Percentiles rank a stretch among this genome's conserved stretches.
phyloP scores from a whole-genome alignment of 768 basidiomycete species.

The Tylopilus vinaceipallidus region DNA sequence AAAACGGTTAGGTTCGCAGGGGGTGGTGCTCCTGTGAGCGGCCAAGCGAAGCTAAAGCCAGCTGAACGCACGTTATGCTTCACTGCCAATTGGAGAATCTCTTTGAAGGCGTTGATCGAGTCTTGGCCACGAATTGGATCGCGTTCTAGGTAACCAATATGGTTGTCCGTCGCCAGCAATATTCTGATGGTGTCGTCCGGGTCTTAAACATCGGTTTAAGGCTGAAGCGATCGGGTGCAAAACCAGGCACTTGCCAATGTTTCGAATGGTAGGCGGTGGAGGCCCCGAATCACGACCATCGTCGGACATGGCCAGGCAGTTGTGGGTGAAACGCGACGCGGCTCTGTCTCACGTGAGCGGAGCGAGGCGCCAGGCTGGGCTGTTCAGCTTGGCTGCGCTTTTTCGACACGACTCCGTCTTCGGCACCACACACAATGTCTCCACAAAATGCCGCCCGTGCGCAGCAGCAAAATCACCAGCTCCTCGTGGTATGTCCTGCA shows the following conservation, averaged over 20 bases:
- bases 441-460: conserved; percentile 25
- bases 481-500: conserved; percentile 31
- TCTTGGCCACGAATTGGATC: conserved; percentile 95
- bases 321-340: conserved; percentile 13
- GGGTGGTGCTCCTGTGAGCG: no score
- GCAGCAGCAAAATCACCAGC: conserved; percentile 31
- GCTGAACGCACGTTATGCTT: conserved; percentile 73
- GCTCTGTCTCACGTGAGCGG: conserved; percentile 19
- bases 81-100: conserved; percentile 88
- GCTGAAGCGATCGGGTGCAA: background rate
- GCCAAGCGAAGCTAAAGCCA: background rate
- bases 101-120: conserved; percentile 91
- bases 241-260: conserved; percentile 35
- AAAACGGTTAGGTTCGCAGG: background rate
- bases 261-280: conserved; percentile 36
- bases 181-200: conserved; percentile 74
- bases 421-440: conserved; percentile 19
- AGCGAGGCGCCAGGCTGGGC: background rate
- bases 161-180: conserved; percentile 92
- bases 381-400: conserved; percentile 4
- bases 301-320: conserved; percentile 25
- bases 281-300: conserved; percentile 24
- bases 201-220: conserved; percentile 34
- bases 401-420: conserved; percentile 1
- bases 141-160: conserved; percentile 92